These are phyloP conservation scores for Fusarium siculi DNA, from an alignment of 2,329 filamentous ascomycete species.

Conservation along the genomic window DNA sequence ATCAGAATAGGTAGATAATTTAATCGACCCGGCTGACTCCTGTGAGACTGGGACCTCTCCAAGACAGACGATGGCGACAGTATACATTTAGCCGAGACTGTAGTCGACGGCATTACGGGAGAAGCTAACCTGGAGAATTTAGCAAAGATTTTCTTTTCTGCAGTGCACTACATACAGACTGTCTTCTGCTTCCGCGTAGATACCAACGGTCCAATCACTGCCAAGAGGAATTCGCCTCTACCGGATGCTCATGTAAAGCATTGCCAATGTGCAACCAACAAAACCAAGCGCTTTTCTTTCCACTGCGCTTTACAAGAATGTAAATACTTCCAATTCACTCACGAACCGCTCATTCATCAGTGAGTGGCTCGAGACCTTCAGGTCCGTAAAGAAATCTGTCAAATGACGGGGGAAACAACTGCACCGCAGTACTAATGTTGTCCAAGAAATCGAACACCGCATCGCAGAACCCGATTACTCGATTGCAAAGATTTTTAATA, in stretches of 20 bases:
- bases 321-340: accelerated
- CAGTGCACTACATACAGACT: background rate
- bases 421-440: background rate
- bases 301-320: accelerated
- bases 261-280: accelerated
- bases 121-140: accelerated
- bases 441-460: background rate
- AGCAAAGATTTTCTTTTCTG: accelerated
- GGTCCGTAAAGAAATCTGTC: background rate
- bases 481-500: background rate
- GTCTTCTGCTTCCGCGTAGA: background rate
- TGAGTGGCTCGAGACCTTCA: background rate
- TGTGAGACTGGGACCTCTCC: accelerated
- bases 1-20: too few relatives aligned
- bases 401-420: background rate
- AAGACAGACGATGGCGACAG: too few relatives aligned
- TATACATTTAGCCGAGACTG: background rate
- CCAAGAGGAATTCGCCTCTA: too few relatives aligned
- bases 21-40: accelerated
- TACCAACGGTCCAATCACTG: accelerated
- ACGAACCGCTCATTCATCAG: too few relatives aligned
- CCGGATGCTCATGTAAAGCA: accelerated
- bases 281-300: accelerated
- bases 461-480: accelerated
- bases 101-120: accelerated